Percentiles rank a stretch among this genome's conserved stretches.
phyloP scores from a whole-genome alignment of 345 rosid genomes.

The Mangifera indica region DNA sequence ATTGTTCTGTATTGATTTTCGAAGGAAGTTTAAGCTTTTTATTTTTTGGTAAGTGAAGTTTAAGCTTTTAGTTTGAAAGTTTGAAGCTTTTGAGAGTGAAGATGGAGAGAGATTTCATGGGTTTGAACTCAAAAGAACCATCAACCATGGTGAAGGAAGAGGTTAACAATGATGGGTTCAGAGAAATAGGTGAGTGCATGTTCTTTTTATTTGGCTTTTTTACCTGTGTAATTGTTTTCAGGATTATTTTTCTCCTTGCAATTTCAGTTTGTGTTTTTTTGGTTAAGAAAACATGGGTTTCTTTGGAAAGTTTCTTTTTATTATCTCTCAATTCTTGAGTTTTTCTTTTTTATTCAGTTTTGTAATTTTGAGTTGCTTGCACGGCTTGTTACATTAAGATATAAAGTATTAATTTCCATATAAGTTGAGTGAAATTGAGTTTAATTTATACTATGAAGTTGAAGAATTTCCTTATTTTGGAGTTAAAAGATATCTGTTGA shows the following conservation, averaged over 20 bases:
- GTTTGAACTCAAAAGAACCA: slow-evolving; percentile 52
- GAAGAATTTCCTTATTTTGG: too few relatives aligned
- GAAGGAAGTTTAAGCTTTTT: not conserved
- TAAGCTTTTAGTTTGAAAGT: slow-evolving; percentile 14
- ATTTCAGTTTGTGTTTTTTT: not conserved
- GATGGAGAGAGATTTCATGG: slow-evolving; percentile 90
- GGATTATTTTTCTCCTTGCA: too few relatives aligned
- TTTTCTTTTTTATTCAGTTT: slow-evolving; percentile 10
- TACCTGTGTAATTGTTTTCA: not conserved
- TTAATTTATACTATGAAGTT: too few relatives aligned
- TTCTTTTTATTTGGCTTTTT: slow-evolving; percentile 8
- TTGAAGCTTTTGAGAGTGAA: slow-evolving; percentile 19
- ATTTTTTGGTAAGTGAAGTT: too few relatives aligned
- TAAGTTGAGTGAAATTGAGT: too few relatives aligned
- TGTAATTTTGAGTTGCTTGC: slow-evolving; percentile 9
- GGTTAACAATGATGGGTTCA: slow-evolving; percentile 37
- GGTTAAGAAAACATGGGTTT: not conserved
- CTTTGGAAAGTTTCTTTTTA: not conserved
- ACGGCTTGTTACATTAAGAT: slow-evolving; percentile 9
- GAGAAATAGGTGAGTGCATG: slow-evolving; percentile 38
- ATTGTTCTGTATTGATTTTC: not conserved
- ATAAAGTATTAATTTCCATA: too few relatives aligned
- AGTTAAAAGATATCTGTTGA: too few relatives aligned
- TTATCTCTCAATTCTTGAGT: not conserved
- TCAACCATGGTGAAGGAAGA: slow-evolving; percentile 52